Percentiles rank a stretch among this genome's conserved stretches.
Conservation (phyloP, 352 stramenopile species). For the Globisporangium heterothallicum region DNA sequence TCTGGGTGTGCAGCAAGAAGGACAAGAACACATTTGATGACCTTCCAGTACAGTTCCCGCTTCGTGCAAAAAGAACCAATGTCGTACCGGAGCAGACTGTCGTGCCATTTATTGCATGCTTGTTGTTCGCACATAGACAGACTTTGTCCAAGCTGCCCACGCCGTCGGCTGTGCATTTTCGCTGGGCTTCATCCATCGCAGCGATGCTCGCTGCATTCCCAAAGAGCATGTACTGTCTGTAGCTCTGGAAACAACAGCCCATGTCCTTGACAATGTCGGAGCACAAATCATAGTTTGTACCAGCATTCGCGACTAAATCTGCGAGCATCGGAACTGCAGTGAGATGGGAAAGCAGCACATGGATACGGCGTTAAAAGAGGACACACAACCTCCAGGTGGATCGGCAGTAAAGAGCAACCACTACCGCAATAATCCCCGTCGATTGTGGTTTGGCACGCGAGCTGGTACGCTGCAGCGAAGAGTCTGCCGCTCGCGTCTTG, state of each 20-base stretch:
- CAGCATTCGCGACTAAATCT: conserved; percentile 40
- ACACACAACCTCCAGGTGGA: background rate
- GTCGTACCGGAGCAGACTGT: conserved; percentile 49
- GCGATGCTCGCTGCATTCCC: conserved; percentile 45
- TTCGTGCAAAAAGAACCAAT: too few relatives aligned
- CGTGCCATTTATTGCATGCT: conserved; percentile 44
- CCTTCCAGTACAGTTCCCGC: too few relatives aligned
- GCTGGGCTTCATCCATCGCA: conserved; percentile 41
- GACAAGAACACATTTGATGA: too few relatives aligned
- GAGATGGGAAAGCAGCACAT: too few relatives aligned
- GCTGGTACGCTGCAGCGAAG: conserved; percentile 60
- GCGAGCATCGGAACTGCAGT: conserved; percentile 50
- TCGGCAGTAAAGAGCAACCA: conserved; percentile 3
- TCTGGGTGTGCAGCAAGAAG: too few relatives aligned
- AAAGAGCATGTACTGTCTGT: conserved; percentile 65
- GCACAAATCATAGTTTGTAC: conserved; percentile 53
- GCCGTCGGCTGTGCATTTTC: conserved; percentile 38
- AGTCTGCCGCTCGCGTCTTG: conserved; percentile 49
- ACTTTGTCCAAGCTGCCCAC: conserved; percentile 31
- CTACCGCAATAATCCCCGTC: conserved; percentile 71
- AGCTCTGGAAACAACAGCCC: conserved; percentile 82
- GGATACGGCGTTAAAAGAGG: too few relatives aligned
- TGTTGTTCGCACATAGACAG: conserved; percentile 58
- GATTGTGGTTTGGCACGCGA: conserved; percentile 53
- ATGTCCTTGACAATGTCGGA: conserved; percentile 64